Conservation (phyloP, 2,329 filamentous ascomycete genomes). For the Monilinia fructicola region DNA sequence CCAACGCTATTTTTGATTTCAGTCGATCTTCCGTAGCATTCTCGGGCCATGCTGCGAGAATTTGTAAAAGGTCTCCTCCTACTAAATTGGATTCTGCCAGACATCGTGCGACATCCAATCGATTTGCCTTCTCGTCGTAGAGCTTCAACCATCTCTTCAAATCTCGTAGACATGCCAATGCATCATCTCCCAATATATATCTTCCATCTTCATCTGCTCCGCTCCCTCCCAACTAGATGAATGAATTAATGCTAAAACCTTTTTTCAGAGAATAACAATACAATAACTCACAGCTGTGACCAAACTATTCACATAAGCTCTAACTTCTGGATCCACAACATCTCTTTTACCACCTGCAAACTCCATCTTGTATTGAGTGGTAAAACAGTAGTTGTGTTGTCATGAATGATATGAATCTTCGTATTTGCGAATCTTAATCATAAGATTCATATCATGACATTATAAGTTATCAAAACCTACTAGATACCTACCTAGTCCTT, state of each 20-base stretch:
- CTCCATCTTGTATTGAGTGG: slow-evolving; percentile 51
- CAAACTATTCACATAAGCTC: slow-evolving; percentile 89
- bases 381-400: background rate
- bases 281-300: slow-evolving; percentile 68
- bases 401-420: background rate
- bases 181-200: slow-evolving; percentile 91
- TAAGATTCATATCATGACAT: background rate
- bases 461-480: slow-evolving; percentile 5
- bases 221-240: slow-evolving; percentile 77
- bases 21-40: slow-evolving; percentile 70
- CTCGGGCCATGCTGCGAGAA: slow-evolving; percentile 79
- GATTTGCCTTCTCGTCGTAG: slow-evolving; percentile 89
- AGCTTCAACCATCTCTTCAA: slow-evolving; percentile 93
- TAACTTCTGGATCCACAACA: slow-evolving; percentile 85
- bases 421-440: no score
- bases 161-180: slow-evolving; percentile 86
- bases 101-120: slow-evolving; percentile 92
- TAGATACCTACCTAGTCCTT: background rate
- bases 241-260: slow-evolving; percentile 25
- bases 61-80: slow-evolving; percentile 84
- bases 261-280: slow-evolving; percentile 23
- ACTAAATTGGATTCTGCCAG: slow-evolving; percentile 91
- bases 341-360: slow-evolving; percentile 52
- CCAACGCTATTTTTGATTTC: slow-evolving; percentile 76
- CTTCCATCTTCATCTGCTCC: slow-evolving; percentile 75